phyloP scores from a whole-genome alignment of 176 grass and related monocot species.

The Otatea glauca region DNA sequence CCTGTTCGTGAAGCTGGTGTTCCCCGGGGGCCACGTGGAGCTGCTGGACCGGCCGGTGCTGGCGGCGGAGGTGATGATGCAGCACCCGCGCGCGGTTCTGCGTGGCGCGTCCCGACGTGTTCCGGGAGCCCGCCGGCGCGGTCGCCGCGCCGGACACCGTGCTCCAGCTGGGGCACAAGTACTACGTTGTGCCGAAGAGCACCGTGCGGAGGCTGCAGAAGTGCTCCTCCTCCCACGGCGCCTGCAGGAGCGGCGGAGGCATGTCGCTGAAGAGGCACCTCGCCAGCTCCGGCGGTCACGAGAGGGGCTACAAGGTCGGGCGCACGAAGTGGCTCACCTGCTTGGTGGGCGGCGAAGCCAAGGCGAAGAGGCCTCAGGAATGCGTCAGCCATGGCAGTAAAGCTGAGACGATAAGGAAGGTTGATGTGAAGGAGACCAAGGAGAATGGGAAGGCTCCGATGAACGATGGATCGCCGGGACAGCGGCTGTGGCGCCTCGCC shows the following conservation, averaged over 20 bases:
- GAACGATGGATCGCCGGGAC: not conserved
- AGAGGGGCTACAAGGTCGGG: constrained; percentile 15
- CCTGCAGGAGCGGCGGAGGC: not conserved
- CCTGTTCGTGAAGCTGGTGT: constrained; percentile 58
- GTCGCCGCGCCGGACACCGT: constrained; percentile 50
- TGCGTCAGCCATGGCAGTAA: not conserved
- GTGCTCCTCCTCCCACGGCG: constrained; percentile 31
- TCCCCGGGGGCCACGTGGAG: constrained; percentile 58
- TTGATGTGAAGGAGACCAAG: constrained; percentile 3
- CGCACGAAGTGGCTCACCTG: constrained; percentile 40
- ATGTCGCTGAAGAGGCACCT: constrained; percentile 41
- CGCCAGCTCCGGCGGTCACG: not conserved
- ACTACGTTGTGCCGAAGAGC: constrained; percentile 59
- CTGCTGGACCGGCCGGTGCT: constrained; percentile 53
- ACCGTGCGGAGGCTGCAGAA: constrained; percentile 57
- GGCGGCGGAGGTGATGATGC: constrained; percentile 56
- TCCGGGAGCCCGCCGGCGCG: constrained; percentile 48
- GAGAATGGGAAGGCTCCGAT: not conserved
- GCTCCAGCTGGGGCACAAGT: constrained; percentile 52
- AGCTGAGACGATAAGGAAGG: not conserved
- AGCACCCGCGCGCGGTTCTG: constrained; percentile 62
- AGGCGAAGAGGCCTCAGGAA: not conserved
- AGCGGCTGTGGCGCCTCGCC: constrained; percentile 11
- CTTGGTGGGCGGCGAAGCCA: not conserved
- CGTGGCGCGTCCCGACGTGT: constrained; percentile 59